Conservation (phyloP, 2,329 filamentous ascomycete species). For the Phaeosphaeria sp. region DNA sequence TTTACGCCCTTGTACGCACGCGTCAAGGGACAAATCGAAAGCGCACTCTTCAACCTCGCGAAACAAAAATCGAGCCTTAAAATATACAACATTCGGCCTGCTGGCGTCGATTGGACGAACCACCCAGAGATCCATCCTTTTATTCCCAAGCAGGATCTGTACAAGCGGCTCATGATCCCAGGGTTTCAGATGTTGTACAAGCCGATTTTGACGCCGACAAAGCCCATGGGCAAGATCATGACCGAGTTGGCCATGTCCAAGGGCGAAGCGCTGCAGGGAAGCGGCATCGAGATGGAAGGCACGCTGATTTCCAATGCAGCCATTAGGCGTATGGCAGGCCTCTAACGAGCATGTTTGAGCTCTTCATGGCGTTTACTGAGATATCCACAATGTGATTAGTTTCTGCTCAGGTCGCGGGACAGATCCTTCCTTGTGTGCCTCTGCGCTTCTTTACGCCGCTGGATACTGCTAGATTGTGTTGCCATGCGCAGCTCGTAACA, state of each 20-base stretch:
- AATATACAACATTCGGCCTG: slow-evolving; percentile 65
- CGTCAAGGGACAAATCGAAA: slow-evolving; percentile 73
- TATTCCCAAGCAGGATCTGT: slow-evolving; percentile 34
- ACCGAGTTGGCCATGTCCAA: slow-evolving; percentile 58
- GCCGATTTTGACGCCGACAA: slow-evolving; percentile 53
- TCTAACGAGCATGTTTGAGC: slow-evolving; percentile 11
- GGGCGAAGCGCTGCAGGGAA: slow-evolving; percentile 48
- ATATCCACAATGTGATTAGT: not conserved
- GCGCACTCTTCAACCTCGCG: slow-evolving; percentile 61
- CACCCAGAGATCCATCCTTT: slow-evolving; percentile 51
- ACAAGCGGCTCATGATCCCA: slow-evolving; percentile 23
- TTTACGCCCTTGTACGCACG: slow-evolving; percentile 66
- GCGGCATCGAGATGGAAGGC: slow-evolving; percentile 49
- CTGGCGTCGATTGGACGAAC: slow-evolving; percentile 59
- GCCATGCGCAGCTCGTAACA: no score
- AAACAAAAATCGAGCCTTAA: slow-evolving; percentile 56
- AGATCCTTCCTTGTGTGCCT: no score
- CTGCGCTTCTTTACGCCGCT: no score
- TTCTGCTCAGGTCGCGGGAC: no score
- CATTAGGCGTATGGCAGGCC: slow-evolving; percentile 48
- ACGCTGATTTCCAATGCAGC: slow-evolving; percentile 49
- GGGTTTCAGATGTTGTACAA: slow-evolving; percentile 37
- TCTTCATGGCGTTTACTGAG: not conserved
- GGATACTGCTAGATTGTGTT: no score
- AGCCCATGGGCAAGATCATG: slow-evolving; percentile 56